phyloP scores from a whole-genome alignment of 2,329 filamentous ascomycete species.

The Grosmannia serpens region DNA sequence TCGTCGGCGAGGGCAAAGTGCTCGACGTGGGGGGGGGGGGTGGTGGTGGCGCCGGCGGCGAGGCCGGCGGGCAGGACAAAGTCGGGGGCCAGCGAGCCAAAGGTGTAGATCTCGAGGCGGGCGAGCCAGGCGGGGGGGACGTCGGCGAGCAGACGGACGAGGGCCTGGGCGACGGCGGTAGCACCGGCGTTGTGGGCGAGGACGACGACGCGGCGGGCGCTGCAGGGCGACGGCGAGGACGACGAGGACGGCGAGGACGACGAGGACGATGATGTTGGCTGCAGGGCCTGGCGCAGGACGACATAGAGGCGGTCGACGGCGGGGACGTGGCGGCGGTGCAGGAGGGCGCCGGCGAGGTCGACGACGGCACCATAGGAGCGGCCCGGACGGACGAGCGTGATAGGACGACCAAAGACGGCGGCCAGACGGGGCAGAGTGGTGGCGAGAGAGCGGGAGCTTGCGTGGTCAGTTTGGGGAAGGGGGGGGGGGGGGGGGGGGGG shows the following conservation, averaged over 20 bases:
- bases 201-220: constrained; percentile 21
- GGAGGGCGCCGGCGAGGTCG: constrained; percentile 31
- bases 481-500: too few relatives aligned
- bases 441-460: constrained; percentile 19
- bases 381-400: constrained; percentile 36
- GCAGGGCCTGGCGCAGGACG: constrained; percentile 23
- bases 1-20: constrained; percentile 25
- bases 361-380: constrained; percentile 40
- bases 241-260: background rate
- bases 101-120: constrained; percentile 33
- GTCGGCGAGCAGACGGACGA: constrained; percentile 26
- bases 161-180: constrained; percentile 22
- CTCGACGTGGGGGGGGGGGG: constrained; percentile 21
- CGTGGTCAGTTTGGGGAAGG: background rate
- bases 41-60: background rate
- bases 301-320: constrained; percentile 22
- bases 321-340: constrained; percentile 19
- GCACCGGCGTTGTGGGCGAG: constrained; percentile 28
- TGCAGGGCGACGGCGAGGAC: background rate
- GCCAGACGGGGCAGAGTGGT: constrained; percentile 23
- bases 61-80: constrained; percentile 23
- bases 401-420: constrained; percentile 24
- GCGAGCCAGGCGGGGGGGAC: constrained; percentile 22
- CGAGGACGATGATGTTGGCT: constrained; percentile 8
- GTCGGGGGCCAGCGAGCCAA: constrained; percentile 26